phyloP scores from a whole-genome alignment of 257 asterid genomes.

The Solanum piurae region DNA sequence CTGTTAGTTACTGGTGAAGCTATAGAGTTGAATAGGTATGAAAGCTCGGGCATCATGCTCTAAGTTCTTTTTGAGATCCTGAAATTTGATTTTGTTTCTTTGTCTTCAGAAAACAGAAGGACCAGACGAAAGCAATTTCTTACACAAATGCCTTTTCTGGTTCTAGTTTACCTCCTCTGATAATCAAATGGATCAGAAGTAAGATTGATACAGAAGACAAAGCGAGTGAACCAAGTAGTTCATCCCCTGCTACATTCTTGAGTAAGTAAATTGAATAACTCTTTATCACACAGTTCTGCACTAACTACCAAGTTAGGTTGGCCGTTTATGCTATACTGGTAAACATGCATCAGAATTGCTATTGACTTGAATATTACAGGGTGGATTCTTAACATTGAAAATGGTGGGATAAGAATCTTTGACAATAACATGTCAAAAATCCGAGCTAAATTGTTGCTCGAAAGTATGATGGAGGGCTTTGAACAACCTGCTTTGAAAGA shows the following conservation, averaged over 20 bases:
- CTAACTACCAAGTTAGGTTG: neutral
- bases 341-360: neutral
- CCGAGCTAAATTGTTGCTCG: conserved; percentile 26
- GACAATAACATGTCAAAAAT: conserved; percentile 32
- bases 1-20: conserved; percentile 40
- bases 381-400: conserved; percentile 55
- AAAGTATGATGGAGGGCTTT: conserved; percentile 21
- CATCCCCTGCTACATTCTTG: conserved; percentile 50
- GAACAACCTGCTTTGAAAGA: conserved; percentile 15
- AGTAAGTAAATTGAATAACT: conserved; percentile 28
- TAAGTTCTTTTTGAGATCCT: neutral
- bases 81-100: neutral
- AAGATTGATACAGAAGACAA: conserved; percentile 25
- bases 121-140: conserved; percentile 33
- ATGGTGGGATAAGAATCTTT: conserved; percentile 46
- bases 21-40: conserved; percentile 40
- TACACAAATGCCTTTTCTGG: conserved; percentile 41
- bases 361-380: conserved; percentile 20
- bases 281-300: neutral
- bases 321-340: neutral
- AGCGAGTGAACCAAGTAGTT: conserved; percentile 32
- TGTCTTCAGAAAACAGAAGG: conserved; percentile 37
- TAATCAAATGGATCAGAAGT: conserved; percentile 26
- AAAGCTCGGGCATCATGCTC: neutral
- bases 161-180: conserved; percentile 37